A percentile compares a stretch with the other conserved stretches of the same genome.
These are phyloP conservation scores for Suillus variegatus DNA, from an alignment of 768 basidiomycete genomes.

Conservation along the genomic window DNA sequence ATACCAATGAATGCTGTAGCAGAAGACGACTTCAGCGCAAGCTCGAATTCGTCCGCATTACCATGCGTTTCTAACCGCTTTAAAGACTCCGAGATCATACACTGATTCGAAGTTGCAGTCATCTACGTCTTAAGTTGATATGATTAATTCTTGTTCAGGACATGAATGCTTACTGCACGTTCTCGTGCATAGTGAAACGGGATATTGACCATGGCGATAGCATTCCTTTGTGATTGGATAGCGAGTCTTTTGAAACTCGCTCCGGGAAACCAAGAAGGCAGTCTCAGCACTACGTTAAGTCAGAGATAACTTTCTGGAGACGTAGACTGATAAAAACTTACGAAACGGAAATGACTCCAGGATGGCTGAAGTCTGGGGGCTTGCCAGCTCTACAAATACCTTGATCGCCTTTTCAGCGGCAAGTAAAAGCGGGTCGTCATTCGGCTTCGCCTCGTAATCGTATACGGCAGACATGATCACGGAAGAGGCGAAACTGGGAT, in stretches of 20 bases:
- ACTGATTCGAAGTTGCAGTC: slow-evolving; percentile 23
- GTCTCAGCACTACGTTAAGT: slow-evolving; percentile 27
- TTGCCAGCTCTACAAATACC: slow-evolving; percentile 25
- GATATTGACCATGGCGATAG: slow-evolving; percentile 29
- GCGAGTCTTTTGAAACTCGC: slow-evolving; percentile 34
- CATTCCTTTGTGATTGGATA: slow-evolving; percentile 27
- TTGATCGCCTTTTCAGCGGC: slow-evolving; percentile 32
- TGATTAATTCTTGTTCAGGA: neutral
- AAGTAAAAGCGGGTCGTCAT: slow-evolving; percentile 29
- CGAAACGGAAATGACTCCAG: slow-evolving; percentile 35
- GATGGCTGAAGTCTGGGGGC: slow-evolving; percentile 25
- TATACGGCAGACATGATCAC: slow-evolving; percentile 36
- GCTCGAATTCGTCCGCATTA: slow-evolving; percentile 25
- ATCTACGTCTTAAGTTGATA: slow-evolving; percentile 13
- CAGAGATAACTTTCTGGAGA: slow-evolving; percentile 10
- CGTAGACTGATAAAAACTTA: slow-evolving; percentile 20
- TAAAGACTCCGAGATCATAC: slow-evolving; percentile 34
- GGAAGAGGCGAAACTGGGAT: slow-evolving; percentile 31
- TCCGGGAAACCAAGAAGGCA: slow-evolving; percentile 38
- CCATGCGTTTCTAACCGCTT: slow-evolving; percentile 16
- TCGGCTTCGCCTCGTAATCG: slow-evolving; percentile 31
- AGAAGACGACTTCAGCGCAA: slow-evolving; percentile 31
- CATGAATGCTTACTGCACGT: slow-evolving; percentile 19
- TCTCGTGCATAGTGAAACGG: slow-evolving; percentile 32
- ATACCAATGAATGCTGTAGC: slow-evolving; percentile 35